phyloP scores from a whole-genome alignment of 2,329 filamentous ascomycete genomes.

The Stagonosporopsis vannaccii region DNA sequence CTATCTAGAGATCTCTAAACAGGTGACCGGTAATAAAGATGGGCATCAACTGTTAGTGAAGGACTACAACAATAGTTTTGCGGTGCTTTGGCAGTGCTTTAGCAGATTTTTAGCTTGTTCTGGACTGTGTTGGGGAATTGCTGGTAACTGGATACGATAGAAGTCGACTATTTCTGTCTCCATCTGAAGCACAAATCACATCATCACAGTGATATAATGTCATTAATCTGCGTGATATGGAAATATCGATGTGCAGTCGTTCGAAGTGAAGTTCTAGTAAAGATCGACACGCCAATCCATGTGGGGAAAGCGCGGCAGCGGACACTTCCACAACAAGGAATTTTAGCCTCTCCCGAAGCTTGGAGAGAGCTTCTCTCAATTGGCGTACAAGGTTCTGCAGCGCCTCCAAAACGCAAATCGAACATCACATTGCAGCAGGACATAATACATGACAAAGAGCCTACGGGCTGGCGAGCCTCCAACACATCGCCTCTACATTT shows the following conservation, averaged over 20 bases:
- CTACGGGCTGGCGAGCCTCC: background rate
- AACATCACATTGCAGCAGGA: background rate
- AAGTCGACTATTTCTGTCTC: background rate
- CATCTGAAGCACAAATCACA: background rate
- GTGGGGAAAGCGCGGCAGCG: background rate
- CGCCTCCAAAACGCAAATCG: background rate
- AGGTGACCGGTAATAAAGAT: background rate
- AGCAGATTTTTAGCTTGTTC: background rate
- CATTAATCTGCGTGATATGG: background rate
- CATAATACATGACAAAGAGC: background rate
- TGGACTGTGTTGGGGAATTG: background rate
- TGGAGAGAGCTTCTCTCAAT: constrained; percentile 1
- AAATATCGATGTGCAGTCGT: background rate
- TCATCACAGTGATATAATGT: background rate
- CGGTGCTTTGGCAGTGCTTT: background rate
- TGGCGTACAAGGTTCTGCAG: background rate
- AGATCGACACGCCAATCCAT: background rate
- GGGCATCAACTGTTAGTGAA: background rate
- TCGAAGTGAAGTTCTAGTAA: background rate
- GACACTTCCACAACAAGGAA: constrained; percentile 5
- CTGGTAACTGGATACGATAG: background rate
- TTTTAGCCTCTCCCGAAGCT: constrained; percentile 1
- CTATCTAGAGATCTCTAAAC: background rate
- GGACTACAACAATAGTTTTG: background rate
- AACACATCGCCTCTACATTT: background rate